A percentile compares a stretch with the other conserved stretches of the same genome.
Conservation (phyloP, 2,329 filamentous ascomycete species). For the Biscogniauxia mediterranea region DNA sequence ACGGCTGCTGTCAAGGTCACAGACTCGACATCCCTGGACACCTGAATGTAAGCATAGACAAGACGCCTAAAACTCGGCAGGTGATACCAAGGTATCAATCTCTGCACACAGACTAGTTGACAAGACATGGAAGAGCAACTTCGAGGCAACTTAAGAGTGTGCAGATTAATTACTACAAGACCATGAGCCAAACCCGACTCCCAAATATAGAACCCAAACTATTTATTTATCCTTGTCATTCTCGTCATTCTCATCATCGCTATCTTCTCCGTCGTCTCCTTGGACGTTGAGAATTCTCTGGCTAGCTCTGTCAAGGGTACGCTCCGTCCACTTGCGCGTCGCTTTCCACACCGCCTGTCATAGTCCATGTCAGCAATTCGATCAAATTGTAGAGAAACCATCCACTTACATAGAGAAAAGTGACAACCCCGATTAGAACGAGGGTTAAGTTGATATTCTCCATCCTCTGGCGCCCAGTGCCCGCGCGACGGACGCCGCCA, state of each 20-base stretch:
- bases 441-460: slow-evolving; percentile 78
- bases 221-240: slow-evolving; percentile 28
- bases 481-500: slow-evolving; percentile 52
- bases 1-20: slow-evolving; percentile 21
- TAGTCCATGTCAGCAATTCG: slow-evolving; percentile 5
- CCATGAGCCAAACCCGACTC: slow-evolving; percentile 13
- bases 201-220: slow-evolving; percentile 18
- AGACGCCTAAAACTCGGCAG: slow-evolving; percentile 50
- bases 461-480: slow-evolving; percentile 72
- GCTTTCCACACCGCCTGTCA: slow-evolving; percentile 74
- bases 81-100: slow-evolving; percentile 53
- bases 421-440: slow-evolving; percentile 75
- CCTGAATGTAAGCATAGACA: slow-evolving; percentile 41
- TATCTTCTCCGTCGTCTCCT: slow-evolving; percentile 55
- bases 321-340: slow-evolving; percentile 70
- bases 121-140: slow-evolving; percentile 73
- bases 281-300: slow-evolving; percentile 83
- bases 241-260: slow-evolving; percentile 51
- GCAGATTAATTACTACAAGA: slow-evolving; percentile 47
- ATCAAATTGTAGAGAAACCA: not conserved
- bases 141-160: slow-evolving; percentile 98
- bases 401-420: slow-evolving; percentile 69
- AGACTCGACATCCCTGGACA: slow-evolving; percentile 36
- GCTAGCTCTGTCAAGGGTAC: slow-evolving; percentile 72
- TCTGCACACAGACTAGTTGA: slow-evolving; percentile 98